These are phyloP conservation scores for Rhizopogon vesiculosus DNA, from an alignment of 768 basidiomycete genomes.

Conservation along the genomic window DNA sequence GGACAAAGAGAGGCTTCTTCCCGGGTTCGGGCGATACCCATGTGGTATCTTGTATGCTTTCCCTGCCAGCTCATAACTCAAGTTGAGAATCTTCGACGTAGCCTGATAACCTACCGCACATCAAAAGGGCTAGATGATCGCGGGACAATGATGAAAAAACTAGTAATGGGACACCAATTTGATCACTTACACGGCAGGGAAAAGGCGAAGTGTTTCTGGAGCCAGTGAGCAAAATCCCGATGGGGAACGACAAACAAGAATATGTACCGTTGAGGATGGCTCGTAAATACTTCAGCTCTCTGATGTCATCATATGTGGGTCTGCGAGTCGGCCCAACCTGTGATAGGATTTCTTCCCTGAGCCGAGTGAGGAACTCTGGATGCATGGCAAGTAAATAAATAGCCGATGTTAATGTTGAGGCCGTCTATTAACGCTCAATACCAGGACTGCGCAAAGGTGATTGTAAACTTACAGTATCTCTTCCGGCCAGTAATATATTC, in stretches of 20 bases:
- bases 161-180: neutral
- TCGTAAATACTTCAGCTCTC: constrained; percentile 38
- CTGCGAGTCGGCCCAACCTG: constrained; percentile 29
- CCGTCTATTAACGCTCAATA: constrained; percentile 27
- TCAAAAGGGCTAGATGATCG: constrained; percentile 26
- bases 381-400: constrained; percentile 44
- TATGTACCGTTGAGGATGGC: constrained; percentile 39
- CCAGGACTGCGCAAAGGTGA: neutral
- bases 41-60: constrained; percentile 18
- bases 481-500: constrained; percentile 40
- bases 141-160: neutral
- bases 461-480: constrained; percentile 32
- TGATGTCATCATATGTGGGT: constrained; percentile 39
- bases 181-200: constrained; percentile 25
- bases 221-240: neutral
- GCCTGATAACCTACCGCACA: constrained; percentile 16
- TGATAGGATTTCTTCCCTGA: constrained; percentile 40
- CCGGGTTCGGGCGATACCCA: constrained; percentile 17
- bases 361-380: constrained; percentile 32
- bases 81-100: neutral
- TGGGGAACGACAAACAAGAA: neutral
- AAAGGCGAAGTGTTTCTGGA: constrained; percentile 29
- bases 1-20: constrained; percentile 26
- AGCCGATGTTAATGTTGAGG: constrained; percentile 38
- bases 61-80: constrained; percentile 5